phyloP scores from a whole-genome alignment of 345 rosid species.

The Reutealis trisperma region DNA sequence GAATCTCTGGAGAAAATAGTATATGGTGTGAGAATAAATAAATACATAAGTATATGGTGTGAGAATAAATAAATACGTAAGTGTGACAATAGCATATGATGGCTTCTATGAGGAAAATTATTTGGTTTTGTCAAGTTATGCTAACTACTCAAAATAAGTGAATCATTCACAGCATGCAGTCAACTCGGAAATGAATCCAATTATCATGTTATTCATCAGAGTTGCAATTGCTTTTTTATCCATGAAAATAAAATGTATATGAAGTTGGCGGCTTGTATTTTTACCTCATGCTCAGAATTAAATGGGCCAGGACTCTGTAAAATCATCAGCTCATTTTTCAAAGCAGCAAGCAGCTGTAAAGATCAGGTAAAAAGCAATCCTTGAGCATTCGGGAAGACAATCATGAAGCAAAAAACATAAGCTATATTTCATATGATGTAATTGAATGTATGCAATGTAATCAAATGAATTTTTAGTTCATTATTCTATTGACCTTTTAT shows the following conservation, averaged over 20 bases:
- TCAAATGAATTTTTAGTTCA: no score
- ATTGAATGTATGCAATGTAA: no score
- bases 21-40: conserved; percentile 12
- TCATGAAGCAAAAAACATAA: conserved; percentile 2
- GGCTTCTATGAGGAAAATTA: background rate
- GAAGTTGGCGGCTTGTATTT: background rate
- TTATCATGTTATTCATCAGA: background rate
- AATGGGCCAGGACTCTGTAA: conserved; percentile 66
- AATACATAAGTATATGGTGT: conserved; percentile 8
- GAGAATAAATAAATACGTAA: conserved; percentile 4
- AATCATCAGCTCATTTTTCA: conserved; percentile 67
- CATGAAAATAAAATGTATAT: background rate
- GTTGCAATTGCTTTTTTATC: background rate
- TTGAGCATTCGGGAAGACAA: conserved; percentile 6
- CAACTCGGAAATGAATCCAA: background rate
- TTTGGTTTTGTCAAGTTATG: background rate
- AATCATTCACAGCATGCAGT: background rate
- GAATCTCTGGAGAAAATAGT: conserved; percentile 61
- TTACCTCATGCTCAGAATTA: conserved; percentile 83
- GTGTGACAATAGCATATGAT: background rate
- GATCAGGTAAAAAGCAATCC: background rate
- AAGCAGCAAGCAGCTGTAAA: conserved; percentile 82
- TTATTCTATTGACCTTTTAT: no score
- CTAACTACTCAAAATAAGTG: background rate
- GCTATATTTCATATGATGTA: no score